phyloP scores from a whole-genome alignment of 768 basidiomycete species.

The Mycena indigotica region DNA sequence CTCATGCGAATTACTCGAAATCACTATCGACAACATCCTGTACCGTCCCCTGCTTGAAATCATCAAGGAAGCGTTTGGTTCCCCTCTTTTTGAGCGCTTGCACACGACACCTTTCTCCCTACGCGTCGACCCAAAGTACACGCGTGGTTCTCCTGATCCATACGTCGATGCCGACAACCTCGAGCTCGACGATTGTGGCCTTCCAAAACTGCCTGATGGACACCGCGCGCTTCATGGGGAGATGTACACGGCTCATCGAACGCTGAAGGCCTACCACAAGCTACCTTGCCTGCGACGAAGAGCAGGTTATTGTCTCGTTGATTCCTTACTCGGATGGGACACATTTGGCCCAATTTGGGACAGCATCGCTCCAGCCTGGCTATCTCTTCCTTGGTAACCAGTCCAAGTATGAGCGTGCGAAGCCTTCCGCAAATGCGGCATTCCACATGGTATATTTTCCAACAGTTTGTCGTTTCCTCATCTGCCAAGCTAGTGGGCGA shows the following conservation, averaged over 20 bases:
- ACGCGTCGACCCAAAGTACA: not conserved
- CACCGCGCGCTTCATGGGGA: constrained; percentile 1
- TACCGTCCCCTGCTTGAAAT: constrained; percentile 28
- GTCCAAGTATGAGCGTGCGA: not conserved
- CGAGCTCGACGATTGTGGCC: not conserved
- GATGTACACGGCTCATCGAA: not conserved
- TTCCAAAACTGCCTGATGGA: not conserved
- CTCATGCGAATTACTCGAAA: constrained; percentile 21
- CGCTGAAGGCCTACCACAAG: not conserved
- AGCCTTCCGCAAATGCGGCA: not conserved
- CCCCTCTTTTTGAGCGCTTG: constrained; percentile 10
- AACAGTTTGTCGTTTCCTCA: not conserved
- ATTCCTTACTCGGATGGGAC: constrained; percentile 1
- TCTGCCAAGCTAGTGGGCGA: not conserved
- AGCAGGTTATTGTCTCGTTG: not conserved
- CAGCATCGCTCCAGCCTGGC: not conserved
- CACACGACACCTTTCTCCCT: constrained; percentile 20
- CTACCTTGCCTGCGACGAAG: not conserved
- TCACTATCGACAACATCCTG: constrained; percentile 30
- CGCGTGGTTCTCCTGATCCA: not conserved
- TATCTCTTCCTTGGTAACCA: not conserved
- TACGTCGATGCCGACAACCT: not conserved
- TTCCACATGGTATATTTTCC: not conserved
- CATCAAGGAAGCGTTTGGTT: constrained; percentile 24
- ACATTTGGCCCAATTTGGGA: not conserved